Evolutionary conservation across 352 stramenopile species (phyloP), one percentile per base, ranked within the genome.

Genomic region (Pelagophyceae sp.): DNA sequence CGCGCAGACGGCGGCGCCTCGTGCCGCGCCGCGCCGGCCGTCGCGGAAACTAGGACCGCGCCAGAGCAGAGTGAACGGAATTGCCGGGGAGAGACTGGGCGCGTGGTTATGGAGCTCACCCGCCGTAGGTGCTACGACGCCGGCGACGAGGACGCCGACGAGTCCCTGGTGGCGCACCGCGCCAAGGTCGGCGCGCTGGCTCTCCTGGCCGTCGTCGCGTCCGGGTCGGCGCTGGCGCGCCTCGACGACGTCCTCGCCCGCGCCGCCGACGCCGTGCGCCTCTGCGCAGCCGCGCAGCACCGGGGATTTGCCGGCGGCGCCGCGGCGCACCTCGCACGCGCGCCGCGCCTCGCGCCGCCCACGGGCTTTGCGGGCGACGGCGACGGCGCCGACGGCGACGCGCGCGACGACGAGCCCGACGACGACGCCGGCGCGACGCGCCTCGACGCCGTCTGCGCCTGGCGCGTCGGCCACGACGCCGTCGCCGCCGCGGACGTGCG

Each of bases 51-150:
- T 2, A n/a, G n/a, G n/a, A n/a, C n/a, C n/a, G n/a, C n/a, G n/a
- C n/a, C n/a, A n/a, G n/a, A n/a, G n/a, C n/a, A n/a, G n/a, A n/a
- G n/a, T n/a, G n/a, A n/a, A n/a, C n/a, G n/a, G n/a, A n/a, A n/a
- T n/a, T n/a, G n/a, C n/a, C n/a, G n/a, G n/a, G n/a, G n/a, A n/a
- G n/a, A n/a, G n/a, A n/a, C n/a, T n/a, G n/a, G n/a, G n/a, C n/a
- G n/a, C n/a, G n/a, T n/a, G n/a, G n/a, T n/a, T n/a, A n/a, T n/a
- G n/a, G n/a, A n/a, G n/a, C n/a, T n/a, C n/a, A n/a, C n/a, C n/a
- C n/a, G n/a, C n/a, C n/a, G n/a, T n/a, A n/a, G n/a, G n/a, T 54
- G 45, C 45, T 3, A 40, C 61, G 61, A 71, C 61, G 61, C 37
- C 61, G 61, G 11, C 61, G 61, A 35, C 15, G 5, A 37, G 33